Percentiles rank a stretch among this genome's conserved stretches.
phyloP scores from a whole-genome alignment of 2,329 filamentous ascomycete genomes.

The Aspergillus sp. region DNA sequence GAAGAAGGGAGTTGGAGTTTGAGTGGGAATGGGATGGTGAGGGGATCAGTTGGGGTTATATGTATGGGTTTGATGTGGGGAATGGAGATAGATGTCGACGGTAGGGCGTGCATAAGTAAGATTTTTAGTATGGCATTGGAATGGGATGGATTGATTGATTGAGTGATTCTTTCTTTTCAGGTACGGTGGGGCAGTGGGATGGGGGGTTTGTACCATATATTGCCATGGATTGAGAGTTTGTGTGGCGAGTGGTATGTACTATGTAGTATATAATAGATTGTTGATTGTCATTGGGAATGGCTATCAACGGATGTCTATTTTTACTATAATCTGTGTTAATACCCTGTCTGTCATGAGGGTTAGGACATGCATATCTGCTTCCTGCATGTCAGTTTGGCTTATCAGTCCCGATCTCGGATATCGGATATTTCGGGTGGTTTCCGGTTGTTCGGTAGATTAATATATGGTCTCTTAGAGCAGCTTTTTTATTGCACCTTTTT shows the following conservation, averaged over 20 bases:
- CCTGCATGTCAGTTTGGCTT: neutral
- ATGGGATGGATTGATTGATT: neutral
- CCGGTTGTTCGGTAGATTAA: neutral
- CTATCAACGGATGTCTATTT: no score
- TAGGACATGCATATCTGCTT: neutral
- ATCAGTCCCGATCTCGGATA: neutral
- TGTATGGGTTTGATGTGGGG: neutral
- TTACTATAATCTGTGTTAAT: no score
- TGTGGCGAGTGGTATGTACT: neutral
- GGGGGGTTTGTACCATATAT: neutral
- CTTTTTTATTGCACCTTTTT: no score
- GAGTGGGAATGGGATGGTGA: neutral
- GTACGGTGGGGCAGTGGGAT: neutral
- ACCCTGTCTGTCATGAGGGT: no score
- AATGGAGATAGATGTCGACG: constrained; percentile 14
- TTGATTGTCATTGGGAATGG: neutral
- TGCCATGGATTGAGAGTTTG: no score
- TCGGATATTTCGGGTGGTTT: neutral
- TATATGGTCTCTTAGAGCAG: neutral
- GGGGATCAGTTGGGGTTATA: neutral
- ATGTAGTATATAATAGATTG: neutral
- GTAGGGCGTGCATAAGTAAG: constrained; percentile 17
- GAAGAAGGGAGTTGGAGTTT: neutral
- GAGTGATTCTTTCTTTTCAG: neutral
- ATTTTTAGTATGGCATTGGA: neutral